These are phyloP conservation scores for Amanita pseudoporphyria DNA, from an alignment of 768 basidiomycete species.

Conservation along the genomic window DNA sequence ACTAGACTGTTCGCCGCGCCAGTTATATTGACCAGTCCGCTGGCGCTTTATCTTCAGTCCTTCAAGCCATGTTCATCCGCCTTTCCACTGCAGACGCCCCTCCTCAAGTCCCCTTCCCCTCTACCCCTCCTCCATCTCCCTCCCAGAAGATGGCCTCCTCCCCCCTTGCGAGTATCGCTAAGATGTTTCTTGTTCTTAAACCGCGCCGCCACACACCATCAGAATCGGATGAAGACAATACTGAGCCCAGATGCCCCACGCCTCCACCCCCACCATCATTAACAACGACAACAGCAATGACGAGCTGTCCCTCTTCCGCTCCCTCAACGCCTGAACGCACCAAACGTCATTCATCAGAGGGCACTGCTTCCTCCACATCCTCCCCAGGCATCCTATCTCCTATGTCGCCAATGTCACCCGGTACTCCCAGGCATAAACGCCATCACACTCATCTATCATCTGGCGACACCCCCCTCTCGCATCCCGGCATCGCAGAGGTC, in stretches of 20 bases:
- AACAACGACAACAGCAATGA: background rate
- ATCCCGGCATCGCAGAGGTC: constrained; percentile 23
- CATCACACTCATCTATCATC: constrained; percentile 26
- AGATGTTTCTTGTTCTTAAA: constrained; percentile 34
- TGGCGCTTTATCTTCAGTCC: background rate
- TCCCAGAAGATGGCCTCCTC: too few species aligned
- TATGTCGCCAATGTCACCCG: background rate
- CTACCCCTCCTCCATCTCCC: background rate
- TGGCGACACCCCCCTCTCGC: constrained; percentile 28
- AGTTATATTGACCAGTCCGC: background rate
- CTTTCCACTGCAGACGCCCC: constrained; percentile 8
- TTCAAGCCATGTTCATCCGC: constrained; percentile 6
- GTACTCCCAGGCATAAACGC: constrained; percentile 11
- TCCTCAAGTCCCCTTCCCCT: constrained; percentile 10
- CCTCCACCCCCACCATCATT: background rate
- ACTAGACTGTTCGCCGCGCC: background rate
- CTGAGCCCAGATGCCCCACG: background rate
- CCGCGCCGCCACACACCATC: constrained; percentile 30
- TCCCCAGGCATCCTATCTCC: background rate
- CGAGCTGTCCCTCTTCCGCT: background rate
- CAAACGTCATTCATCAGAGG: background rate
- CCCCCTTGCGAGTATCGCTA: constrained; percentile 33
- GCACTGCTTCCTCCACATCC: background rate
- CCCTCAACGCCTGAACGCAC: background rate
- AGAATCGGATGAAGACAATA: constrained; percentile 13